Percentiles rank a stretch among this genome's conserved stretches.
Conservation (phyloP, 2,329 filamentous ascomycete genomes). For the Thielaviopsis musarum region DNA sequence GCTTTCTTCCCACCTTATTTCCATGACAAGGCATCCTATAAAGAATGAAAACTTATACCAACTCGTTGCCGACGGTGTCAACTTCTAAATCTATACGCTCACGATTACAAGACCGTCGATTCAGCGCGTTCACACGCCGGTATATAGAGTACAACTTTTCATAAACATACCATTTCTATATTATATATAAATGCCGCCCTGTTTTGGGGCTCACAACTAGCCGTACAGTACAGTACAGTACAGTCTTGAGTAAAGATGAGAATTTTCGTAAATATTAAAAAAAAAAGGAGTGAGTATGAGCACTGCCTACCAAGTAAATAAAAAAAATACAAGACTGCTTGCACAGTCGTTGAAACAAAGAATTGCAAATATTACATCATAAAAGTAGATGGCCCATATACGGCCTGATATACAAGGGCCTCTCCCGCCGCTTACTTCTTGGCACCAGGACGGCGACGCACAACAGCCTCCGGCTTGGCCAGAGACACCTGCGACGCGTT, state of each 20-base stretch:
- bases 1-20: too few species aligned
- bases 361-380: not conserved
- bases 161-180: too few species aligned
- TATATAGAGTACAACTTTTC: too few species aligned
- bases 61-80: constrained; percentile 1
- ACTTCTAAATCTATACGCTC: not conserved
- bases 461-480: constrained; percentile 2
- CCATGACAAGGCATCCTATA: too few species aligned
- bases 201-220: too few species aligned
- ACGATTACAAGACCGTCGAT: not conserved
- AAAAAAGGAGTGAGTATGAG: not conserved
- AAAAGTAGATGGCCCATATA: not conserved
- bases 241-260: too few species aligned
- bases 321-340: not conserved
- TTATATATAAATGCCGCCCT: too few species aligned
- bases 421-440: constrained; percentile 3
- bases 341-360: not conserved
- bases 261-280: not conserved
- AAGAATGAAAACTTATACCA: too few species aligned
- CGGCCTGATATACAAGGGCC: not conserved
- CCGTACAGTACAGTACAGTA: too few species aligned
- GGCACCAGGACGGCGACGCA: constrained; percentile 7
- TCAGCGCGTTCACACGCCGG: too few species aligned
- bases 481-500: constrained; percentile 11
- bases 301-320: not conserved